phyloP scores from a whole-genome alignment of 768 basidiomycete genomes.

The Auricularia heimuer region DNA sequence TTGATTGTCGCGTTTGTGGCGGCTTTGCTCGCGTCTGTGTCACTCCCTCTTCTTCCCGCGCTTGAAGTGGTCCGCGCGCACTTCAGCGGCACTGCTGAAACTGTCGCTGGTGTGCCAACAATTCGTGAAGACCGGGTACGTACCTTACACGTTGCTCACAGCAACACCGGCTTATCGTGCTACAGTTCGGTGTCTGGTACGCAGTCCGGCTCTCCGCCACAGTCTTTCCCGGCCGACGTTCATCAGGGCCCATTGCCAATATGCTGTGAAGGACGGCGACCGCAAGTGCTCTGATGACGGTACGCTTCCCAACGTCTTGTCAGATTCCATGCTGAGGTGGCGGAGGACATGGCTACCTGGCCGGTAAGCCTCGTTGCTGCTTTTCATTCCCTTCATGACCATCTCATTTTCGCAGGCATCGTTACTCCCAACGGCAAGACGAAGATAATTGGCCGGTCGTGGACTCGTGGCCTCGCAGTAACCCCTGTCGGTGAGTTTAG shows the following conservation, averaged over 20 bases:
- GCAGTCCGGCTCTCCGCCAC: too few relatives aligned
- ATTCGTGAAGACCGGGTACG: slow-evolving; percentile 47
- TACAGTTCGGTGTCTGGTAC: too few relatives aligned
- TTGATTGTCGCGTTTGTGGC: slow-evolving; percentile 55
- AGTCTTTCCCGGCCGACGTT: too few relatives aligned
- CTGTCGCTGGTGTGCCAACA: slow-evolving; percentile 12
- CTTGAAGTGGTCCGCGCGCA: slow-evolving; percentile 58
- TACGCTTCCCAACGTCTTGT: not conserved
- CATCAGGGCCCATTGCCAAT: too few relatives aligned
- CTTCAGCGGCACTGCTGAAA: slow-evolving; percentile 21
- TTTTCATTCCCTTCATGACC: not conserved
- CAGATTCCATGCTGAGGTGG: too few relatives aligned
- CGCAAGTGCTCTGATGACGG: not conserved
- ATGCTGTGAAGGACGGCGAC: not conserved
- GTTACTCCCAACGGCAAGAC: slow-evolving; percentile 27
- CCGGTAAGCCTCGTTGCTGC: slow-evolving; percentile 15
- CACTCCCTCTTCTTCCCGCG: slow-evolving; percentile 57
- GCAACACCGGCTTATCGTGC: too few relatives aligned
- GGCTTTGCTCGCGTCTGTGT: slow-evolving; percentile 58
- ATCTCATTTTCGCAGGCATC: slow-evolving; percentile 15
- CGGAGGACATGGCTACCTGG: slow-evolving; percentile 46
- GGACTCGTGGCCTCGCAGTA: slow-evolving; percentile 66
- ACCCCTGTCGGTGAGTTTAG: slow-evolving; percentile 59
- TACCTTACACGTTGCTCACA: slow-evolving; percentile 7
- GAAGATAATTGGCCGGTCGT: slow-evolving; percentile 35